A percentile compares a stretch with the other conserved stretches of the same genome.
phyloP scores from a whole-genome alignment of 768 basidiomycete genomes.

The Leccinellum rugosiceps region DNA sequence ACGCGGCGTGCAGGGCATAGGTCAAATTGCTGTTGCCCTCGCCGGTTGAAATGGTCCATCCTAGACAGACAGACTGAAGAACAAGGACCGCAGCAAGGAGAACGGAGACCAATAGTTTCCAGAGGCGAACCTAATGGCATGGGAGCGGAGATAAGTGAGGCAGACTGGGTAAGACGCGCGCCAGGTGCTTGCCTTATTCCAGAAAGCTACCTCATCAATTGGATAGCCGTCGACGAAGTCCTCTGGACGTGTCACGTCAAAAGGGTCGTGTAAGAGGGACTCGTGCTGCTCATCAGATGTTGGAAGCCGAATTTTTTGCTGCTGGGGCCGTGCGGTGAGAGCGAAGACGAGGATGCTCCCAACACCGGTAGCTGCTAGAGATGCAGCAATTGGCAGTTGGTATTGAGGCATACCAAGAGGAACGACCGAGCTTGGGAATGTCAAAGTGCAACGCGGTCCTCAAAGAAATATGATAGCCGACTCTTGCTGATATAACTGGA shows the following conservation, averaged over 20 bases:
- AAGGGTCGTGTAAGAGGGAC: slow-evolving; percentile 46
- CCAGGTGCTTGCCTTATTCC: slow-evolving; percentile 45
- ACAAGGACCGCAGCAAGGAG: slow-evolving; percentile 46
- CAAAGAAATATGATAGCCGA: background rate
- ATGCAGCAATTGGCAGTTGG: slow-evolving; percentile 52
- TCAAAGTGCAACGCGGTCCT: background rate
- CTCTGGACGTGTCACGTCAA: slow-evolving; percentile 69
- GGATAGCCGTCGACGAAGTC: slow-evolving; percentile 68
- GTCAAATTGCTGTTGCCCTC: slow-evolving; percentile 34
- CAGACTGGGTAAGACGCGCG: background rate
- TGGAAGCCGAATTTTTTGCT: slow-evolving; percentile 54
- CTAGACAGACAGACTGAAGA: slow-evolving; percentile 52
- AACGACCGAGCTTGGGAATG: background rate
- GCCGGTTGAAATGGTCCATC: slow-evolving; percentile 38
- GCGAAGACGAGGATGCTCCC: slow-evolving; percentile 45
- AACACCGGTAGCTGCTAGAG: slow-evolving; percentile 41
- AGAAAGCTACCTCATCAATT: slow-evolving; percentile 57
- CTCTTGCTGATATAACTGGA: background rate
- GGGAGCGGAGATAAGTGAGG: background rate
- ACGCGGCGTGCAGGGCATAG: slow-evolving; percentile 45
- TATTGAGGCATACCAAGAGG: slow-evolving; percentile 50
- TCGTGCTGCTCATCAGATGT: slow-evolving; percentile 23
- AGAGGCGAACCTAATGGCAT: slow-evolving; percentile 48
- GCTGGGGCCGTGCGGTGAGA: slow-evolving; percentile 35
- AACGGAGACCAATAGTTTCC: slow-evolving; percentile 51